Conservation (phyloP, 306 rosid genomes). For the Rosa persica region DNA sequence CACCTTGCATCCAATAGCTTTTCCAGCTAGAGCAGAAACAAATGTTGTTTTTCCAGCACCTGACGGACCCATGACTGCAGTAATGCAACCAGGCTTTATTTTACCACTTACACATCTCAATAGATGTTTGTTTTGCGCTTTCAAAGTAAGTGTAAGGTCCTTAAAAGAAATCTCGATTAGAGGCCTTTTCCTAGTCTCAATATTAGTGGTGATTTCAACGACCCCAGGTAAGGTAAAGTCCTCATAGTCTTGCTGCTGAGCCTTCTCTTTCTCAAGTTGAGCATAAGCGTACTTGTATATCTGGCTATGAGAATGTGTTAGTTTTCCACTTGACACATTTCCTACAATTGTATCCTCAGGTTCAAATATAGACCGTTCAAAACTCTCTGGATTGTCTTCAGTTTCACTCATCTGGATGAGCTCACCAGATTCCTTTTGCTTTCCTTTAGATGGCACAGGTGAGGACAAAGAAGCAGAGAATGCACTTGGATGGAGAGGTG, state of each 20-base stretch:
- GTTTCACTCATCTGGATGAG: conserved; percentile 53
- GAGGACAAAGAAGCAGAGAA: conserved; percentile 43
- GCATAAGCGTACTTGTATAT: conserved; percentile 74
- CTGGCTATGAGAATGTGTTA: conserved; percentile 56
- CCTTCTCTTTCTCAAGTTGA: conserved; percentile 89
- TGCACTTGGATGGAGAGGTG: conserved; percentile 34
- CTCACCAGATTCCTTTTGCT: conserved; percentile 38
- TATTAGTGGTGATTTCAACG: conserved; percentile 61
- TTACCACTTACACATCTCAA: conserved; percentile 79
- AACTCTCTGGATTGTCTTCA: conserved; percentile 50
- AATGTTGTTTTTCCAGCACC: conserved; percentile 97
- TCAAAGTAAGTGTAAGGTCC: conserved; percentile 75
- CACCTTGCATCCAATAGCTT: conserved; percentile 66
- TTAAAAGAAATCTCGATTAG: conserved; percentile 81
- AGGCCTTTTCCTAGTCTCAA: conserved; percentile 58
- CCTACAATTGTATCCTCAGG: conserved; percentile 25
- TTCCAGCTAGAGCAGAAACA: conserved; percentile 88
- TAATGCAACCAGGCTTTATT: conserved; percentile 82
- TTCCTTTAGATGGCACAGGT: conserved; percentile 37
- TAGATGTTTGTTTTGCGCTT: conserved; percentile 66
- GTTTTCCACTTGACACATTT: conserved; percentile 56
- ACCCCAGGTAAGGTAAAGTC: conserved; percentile 81
- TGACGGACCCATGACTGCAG: conserved; percentile 97
- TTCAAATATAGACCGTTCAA: conserved; percentile 37
- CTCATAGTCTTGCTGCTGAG: conserved; percentile 64